Base-by-base conservation (phyloP, 305 asterid species). In the Rubia tinctorum region DNA sequence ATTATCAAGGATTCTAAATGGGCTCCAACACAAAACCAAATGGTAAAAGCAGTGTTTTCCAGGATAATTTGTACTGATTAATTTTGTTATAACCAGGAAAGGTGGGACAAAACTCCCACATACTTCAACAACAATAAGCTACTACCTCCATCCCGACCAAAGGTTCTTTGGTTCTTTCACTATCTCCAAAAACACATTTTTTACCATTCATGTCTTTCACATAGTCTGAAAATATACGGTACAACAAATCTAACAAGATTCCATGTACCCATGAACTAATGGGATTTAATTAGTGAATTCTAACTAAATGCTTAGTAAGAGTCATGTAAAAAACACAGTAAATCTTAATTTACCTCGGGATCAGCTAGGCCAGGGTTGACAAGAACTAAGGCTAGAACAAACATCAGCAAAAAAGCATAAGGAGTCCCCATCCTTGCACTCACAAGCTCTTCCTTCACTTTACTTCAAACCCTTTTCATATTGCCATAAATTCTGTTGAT, bases 261-360 rank as follows among this genome's bases (percentile, higher is more conserved):
- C 34, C 34, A 30, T 30, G 34, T 30, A 30, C 34, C 34, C 3
- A 30, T 30, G 34, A 30, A 30, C 34, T 30, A 3, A 30, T 30
- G 34, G 34, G 34, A 30, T 30, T 30, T 30, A 30, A 30, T 30
- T 30, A 30, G 34, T 30, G 2, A 30, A 30, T 30, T 30, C 34
- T 30, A 30, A 30, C 34, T 30, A 30, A 30, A 30, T 30, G 34
- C 34, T 30, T 14, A 14, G 55, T 14, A 49, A 47, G 55, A 14
- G 44, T 64, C 25, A 61, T 58, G 73, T 68, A 9, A 15, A 7
- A 37, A 9, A 64, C 39, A 77, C 30, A 78, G 56, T 7, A 8
- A 72, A 53, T 67, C 25, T 56, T 53, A 37, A 40, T 37, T 71
- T 85, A 92, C 97, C 97, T 87, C 72, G 39, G 81, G 76, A 79